phyloP scores from a whole-genome alignment of 2,329 filamentous ascomycete genomes.

The Fusarium sublunatum region DNA sequence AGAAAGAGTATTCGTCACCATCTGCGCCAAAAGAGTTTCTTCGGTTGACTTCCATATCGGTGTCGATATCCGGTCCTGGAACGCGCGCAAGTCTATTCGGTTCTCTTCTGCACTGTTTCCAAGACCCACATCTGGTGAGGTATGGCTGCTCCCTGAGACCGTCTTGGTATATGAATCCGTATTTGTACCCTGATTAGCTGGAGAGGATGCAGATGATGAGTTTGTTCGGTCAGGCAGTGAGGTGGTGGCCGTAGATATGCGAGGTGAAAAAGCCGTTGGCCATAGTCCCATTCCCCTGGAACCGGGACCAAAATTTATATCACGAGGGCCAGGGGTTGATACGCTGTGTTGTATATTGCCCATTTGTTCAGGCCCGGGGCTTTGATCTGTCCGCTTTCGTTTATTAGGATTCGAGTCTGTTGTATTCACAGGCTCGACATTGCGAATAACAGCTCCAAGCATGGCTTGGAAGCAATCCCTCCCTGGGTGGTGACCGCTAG shows the following conservation, averaged over 20 bases:
- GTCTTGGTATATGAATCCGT: conserved; percentile 38
- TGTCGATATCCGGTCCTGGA: conserved; percentile 49
- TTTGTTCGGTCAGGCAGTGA: conserved; percentile 50
- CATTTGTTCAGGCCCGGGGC: conserved; percentile 39
- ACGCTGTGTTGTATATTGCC: background rate
- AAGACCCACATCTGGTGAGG: conserved; percentile 48
- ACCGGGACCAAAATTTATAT: conserved; percentile 9
- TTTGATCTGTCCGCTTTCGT: conserved; percentile 48
- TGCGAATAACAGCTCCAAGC: conserved; percentile 50
- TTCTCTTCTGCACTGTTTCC: conserved; percentile 54
- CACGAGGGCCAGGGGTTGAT: conserved; percentile 1
- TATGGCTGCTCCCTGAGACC: conserved; percentile 47
- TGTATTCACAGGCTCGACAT: conserved; percentile 37
- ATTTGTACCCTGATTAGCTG: conserved; percentile 40
- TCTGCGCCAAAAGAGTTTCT: conserved; percentile 47
- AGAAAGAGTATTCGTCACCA: conserved; percentile 38
- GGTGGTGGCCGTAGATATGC: conserved; percentile 17
- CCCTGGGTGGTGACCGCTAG: conserved; percentile 15
- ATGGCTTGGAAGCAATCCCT: conserved; percentile 49
- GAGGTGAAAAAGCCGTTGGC: conserved; percentile 20
- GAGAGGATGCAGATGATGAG: conserved; percentile 50
- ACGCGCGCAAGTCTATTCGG: conserved; percentile 48
- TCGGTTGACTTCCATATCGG: conserved; percentile 50
- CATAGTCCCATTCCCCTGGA: conserved; percentile 16
- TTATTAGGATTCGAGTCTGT: conserved; percentile 45